Base-by-base conservation (phyloP, 768 basidiomycete species). In the Fistulinella prunicolor region DNA sequence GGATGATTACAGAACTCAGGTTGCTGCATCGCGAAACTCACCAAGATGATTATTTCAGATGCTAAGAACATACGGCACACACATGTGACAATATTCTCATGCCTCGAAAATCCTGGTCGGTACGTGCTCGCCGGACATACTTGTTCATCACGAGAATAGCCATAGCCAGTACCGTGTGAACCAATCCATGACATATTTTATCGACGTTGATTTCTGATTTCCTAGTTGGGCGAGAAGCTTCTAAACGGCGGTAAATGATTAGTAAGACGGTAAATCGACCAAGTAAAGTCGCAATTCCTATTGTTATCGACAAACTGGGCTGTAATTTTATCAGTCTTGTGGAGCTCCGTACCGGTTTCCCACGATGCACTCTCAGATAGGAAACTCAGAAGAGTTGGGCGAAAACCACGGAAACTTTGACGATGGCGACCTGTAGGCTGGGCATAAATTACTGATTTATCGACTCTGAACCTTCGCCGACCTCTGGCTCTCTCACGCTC, bases 351-450 rank as follows among this genome's bases (percentile, higher is more conserved):
- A 28, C 26, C 26, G 26, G 26, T 10, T 28, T 28, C 26, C 26
- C 26, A 28, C 26, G 26, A 28, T 28, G 26, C 10, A 10, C 10
- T 6, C 26, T 28, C 26, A 28, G 26, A 50, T 41, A 40, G 39
- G 19, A 47, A 37, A 35, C 20, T 37, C 38, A 23, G 42, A 50
- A 35, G 4, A 37, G 41, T 17, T 47, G 30, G 26, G 52, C 63
- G 58, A 65, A 59, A 62, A 57, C 23, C 43, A 47, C 65, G 63
- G 62, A 51, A 9, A 22, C 14, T 52, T 51, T 38, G 28, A 38
- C 24, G 43, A 38, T 9, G 41, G 10, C 10, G 26, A 28, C 21
- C n/a, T 13, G 34, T 36, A 40, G 45, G 32, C 21, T 37, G 40
- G 35, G 20, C 28, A 32, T 28, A 41, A 42, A 22, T 26, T 10